A percentile compares a stretch with the other conserved stretches of the same genome.
phyloP scores from a whole-genome alignment of 148 eudicot species.

The Persicaria tinctoria region DNA sequence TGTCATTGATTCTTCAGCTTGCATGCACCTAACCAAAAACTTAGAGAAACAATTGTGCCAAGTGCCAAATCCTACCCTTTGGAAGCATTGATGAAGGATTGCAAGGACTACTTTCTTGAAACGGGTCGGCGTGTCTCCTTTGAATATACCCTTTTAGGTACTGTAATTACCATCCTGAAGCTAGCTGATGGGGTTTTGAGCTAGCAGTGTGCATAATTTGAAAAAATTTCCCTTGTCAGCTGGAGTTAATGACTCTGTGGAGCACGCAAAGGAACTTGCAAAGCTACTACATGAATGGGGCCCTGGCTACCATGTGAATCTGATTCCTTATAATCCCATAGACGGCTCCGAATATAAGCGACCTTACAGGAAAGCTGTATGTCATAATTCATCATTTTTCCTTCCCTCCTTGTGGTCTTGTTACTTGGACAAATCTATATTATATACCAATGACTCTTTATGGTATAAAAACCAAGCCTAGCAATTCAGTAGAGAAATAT shows the following conservation, averaged over 20 bases:
- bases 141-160: constrained; percentile 98
- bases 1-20: constrained; percentile 49
- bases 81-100: constrained; percentile 90
- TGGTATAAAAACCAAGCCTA: not conserved
- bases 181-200: not conserved
- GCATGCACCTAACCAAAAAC: constrained; percentile 98
- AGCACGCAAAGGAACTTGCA: constrained; percentile 84
- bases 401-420: not conserved
- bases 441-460: not conserved
- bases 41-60: constrained; percentile 87
- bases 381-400: constrained; percentile 7
- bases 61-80: constrained; percentile 96
- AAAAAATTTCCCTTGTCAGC: constrained; percentile 34
- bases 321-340: constrained; percentile 89
- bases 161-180: constrained; percentile 6
- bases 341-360: constrained; percentile 88
- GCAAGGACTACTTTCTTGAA: constrained; percentile 84
- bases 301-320: constrained; percentile 90
- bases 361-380: constrained; percentile 75
- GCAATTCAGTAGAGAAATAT: not conserved
- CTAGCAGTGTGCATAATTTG: not conserved
- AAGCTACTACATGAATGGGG: constrained; percentile 87
- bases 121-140: constrained; percentile 89
- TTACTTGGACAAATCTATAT: not conserved
- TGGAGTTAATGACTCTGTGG: constrained; percentile 88